Base-by-base conservation (phyloP, 208 protist genomes). In the Trypanosoma avium region DNA sequence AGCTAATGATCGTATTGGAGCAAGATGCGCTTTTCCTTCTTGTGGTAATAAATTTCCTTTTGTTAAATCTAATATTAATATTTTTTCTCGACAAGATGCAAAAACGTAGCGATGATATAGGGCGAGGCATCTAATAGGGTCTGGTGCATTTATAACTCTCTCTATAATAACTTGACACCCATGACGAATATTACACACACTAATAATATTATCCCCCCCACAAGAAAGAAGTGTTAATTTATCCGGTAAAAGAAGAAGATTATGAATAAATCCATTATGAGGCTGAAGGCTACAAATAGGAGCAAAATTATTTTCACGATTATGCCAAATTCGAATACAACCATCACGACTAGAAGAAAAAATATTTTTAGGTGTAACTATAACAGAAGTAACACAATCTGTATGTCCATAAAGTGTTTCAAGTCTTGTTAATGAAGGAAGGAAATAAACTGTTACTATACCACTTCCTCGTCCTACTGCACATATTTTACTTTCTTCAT, bases 331-430 rank as follows among this genome's bases (percentile, higher is more conserved):
- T 19, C 13, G n/a, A 47, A 60, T 60, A 19, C 43, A 60, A 35
- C 54, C 54, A 43, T 60, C 54, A 32, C 54, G 54, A 17, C 35
- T 21, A 33, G 21, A 60, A 10, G 54, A 60, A 29, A 48, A 60
- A 43, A 60, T 29, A n/a, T 26, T 32, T 15, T 6, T 60, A 47
- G 54, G 35, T 13, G 54, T 60, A 24, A 60, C 35, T 17, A 48
- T 26, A 13, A 60, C 19, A 5, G 36, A 32, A 3, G 54, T 60
- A 35, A 60, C 54, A 30, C 54, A 47, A 22, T 29, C 30, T 8
- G 54, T 60, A 35, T 60, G 54, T 10, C 54, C 54, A 19, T 19
- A 2, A 15, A 60, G 22, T 3, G 35, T 47, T 5, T 43, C 22
- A 4, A 46, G 4, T 27, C 7, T 15, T 19, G 15, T 24, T 5